Conservation (phyloP, 345 rosid species). For the Abelmoschus esculentus region DNA sequence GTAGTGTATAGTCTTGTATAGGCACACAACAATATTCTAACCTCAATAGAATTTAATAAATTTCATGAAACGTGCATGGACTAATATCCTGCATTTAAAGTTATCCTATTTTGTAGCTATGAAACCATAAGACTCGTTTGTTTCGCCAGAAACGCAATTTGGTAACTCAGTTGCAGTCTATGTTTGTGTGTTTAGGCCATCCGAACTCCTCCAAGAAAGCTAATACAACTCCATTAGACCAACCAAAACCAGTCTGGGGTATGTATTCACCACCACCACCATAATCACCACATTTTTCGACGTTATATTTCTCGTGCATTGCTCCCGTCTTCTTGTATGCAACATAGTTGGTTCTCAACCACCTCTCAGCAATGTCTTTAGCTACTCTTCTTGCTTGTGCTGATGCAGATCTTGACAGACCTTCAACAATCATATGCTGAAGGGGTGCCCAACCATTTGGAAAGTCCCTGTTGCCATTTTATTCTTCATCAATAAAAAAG, state of each 20-base stretch:
- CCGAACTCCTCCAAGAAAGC: conserved; percentile 89
- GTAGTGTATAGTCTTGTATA: no score
- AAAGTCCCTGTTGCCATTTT: conserved; percentile 52
- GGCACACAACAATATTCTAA: no score
- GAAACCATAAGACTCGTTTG: neutral
- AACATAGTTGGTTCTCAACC: conserved; percentile 62
- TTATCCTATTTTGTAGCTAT: neutral
- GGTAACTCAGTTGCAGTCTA: conserved; percentile 23
- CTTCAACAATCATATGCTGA: conserved; percentile 75
- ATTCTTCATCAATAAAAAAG: neutral
- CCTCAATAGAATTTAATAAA: no score
- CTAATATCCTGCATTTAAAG: no score
- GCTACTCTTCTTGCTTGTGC: no score
- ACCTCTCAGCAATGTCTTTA: conserved; percentile 18
- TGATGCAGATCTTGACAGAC: conserved; percentile 26
- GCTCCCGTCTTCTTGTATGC: conserved; percentile 37
- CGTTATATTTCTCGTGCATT: conserved; percentile 49
- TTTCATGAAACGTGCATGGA: no score
- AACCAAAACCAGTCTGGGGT: conserved; percentile 76
- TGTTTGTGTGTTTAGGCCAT: conserved; percentile 39
- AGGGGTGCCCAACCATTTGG: conserved; percentile 96
- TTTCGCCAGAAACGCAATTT: neutral
- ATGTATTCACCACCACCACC: conserved; percentile 46
- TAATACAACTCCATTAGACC: conserved; percentile 88
- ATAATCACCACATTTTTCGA: conserved; percentile 33